Evolutionary conservation across 371 early-diverging fungal species (phyloP).

Genomic region (Syncephalastrum sp.): DNA sequence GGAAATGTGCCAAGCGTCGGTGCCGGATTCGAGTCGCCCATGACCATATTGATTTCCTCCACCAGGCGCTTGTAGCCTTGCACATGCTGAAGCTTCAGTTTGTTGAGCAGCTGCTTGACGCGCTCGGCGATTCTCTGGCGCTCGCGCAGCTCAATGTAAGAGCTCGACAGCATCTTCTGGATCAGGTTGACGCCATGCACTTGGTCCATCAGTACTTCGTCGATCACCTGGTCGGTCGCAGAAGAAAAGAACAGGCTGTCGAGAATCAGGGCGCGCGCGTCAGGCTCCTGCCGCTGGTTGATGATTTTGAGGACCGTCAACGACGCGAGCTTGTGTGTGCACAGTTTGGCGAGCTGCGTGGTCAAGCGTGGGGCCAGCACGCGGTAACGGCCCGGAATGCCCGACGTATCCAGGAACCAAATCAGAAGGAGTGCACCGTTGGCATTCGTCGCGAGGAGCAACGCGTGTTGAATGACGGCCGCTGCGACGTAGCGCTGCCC

Average conservation of each 20-base stretch:
- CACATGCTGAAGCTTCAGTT: conserved; percentile 65
- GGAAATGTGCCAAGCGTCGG: conserved; percentile 31
- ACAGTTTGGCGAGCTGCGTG: conserved; percentile 75
- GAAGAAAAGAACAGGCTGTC: conserved; percentile 69
- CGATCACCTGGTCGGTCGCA: conserved; percentile 40
- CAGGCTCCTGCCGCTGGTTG: conserved; percentile 86
- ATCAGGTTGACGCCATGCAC: conserved; percentile 85
- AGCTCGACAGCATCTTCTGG: conserved; percentile 84
- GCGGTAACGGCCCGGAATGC: conserved; percentile 81
- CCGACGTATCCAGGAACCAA: conserved; percentile 91
- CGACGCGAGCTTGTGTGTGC: conserved; percentile 89
- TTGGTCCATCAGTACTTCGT: conserved; percentile 82
- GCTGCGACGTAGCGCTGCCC: conserved; percentile 80
- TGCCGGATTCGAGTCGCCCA: conserved; percentile 44
- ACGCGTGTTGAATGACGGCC: conserved; percentile 82
- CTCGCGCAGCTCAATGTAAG: conserved; percentile 75
- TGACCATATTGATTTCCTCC: conserved; percentile 70
- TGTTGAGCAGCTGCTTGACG: conserved; percentile 58
- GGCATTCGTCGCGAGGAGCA: conserved; percentile 83
- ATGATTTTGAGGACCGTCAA: conserved; percentile 84
- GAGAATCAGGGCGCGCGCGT: conserved; percentile 85
- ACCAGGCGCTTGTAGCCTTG: conserved; percentile 79
- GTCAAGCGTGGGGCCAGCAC: conserved; percentile 82
- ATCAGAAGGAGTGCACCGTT: conserved; percentile 91
- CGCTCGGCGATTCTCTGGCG: conserved; percentile 79